phyloP scores from a whole-genome alignment of 768 basidiomycete genomes.

The Porphyrellus cyaneotinctus region DNA sequence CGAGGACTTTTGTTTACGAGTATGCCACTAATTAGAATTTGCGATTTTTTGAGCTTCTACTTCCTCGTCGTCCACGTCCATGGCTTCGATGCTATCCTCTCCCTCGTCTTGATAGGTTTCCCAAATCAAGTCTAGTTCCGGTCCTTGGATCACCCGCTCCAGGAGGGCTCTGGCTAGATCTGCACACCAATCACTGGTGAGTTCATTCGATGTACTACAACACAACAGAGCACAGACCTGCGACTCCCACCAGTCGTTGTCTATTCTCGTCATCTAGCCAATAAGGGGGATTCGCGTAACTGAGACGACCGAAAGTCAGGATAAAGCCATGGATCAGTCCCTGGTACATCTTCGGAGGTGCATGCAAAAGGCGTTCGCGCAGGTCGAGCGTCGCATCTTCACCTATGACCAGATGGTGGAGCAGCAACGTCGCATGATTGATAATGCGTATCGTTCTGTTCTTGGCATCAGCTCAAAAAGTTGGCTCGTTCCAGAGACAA shows the following conservation, averaged over 20 bases:
- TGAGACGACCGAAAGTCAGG: conserved; percentile 72
- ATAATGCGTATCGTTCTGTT: conserved; percentile 49
- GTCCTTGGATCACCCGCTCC: conserved; percentile 67
- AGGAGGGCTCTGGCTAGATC: conserved; percentile 59
- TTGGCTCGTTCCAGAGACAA: not conserved
- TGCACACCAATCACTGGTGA: conserved; percentile 24
- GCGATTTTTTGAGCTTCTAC: conserved; percentile 32
- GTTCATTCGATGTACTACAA: not conserved
- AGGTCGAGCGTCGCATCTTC: conserved; percentile 47
- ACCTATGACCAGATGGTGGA: conserved; percentile 60
- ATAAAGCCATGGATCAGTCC: conserved; percentile 67
- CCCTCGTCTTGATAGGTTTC: conserved; percentile 50
- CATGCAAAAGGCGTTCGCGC: conserved; percentile 53
- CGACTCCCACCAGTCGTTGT: conserved; percentile 41
- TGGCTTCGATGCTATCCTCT: conserved; percentile 35
- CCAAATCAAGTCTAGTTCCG: conserved; percentile 65
- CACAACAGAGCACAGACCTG: conserved; percentile 37
- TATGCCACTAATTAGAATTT: conserved; percentile 5
- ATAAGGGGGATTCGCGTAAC: conserved; percentile 62
- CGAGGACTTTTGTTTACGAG: not conserved
- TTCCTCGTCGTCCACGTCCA: conserved; percentile 61
- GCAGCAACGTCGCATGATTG: conserved; percentile 51
- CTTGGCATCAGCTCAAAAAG: not conserved
- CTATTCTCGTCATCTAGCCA: conserved; percentile 46
- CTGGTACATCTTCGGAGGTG: conserved; percentile 52